phyloP scores from a whole-genome alignment of 805 yeast species.

The Clavispora phyllophila region DNA sequence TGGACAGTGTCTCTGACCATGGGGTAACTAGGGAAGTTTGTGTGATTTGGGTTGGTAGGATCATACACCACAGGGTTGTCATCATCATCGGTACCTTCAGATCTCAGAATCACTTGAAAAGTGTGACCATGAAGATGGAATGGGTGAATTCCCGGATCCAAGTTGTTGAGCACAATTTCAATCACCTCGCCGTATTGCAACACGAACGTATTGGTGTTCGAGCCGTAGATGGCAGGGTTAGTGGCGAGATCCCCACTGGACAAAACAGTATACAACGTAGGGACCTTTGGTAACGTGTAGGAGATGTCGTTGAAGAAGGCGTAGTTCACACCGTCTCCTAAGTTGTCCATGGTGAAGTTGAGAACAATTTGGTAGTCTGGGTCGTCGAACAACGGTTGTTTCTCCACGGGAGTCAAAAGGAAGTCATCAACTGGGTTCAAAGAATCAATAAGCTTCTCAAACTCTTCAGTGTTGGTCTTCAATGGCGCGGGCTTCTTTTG shows the following conservation, averaged over 20 bases:
- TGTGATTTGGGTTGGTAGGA: slow-evolving; percentile 33
- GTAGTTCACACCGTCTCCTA: slow-evolving; percentile 71
- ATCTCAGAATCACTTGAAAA: slow-evolving; percentile 58
- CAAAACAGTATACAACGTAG: slow-evolving; percentile 60
- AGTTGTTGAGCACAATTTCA: slow-evolving; percentile 73
- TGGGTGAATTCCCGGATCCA: slow-evolving; percentile 76
- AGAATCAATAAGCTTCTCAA: slow-evolving; percentile 29
- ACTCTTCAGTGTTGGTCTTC: slow-evolving; percentile 26
- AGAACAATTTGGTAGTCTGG: slow-evolving; percentile 59
- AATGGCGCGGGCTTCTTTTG: slow-evolving; percentile 22
- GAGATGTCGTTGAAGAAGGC: slow-evolving; percentile 71
- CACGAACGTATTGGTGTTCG: slow-evolving; percentile 60
- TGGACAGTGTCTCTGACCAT: slow-evolving; percentile 65
- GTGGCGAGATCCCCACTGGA: slow-evolving; percentile 54
- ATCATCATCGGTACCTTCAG: slow-evolving; percentile 47
- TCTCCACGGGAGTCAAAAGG: slow-evolving; percentile 59
- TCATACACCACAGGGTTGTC: slow-evolving; percentile 50
- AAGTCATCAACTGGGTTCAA: slow-evolving; percentile 61
- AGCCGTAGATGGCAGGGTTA: slow-evolving; percentile 64
- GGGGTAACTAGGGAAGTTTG: slow-evolving; percentile 53
- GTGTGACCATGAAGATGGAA: slow-evolving; percentile 75
- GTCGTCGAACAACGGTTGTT: slow-evolving; percentile 46
- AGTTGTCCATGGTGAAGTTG: slow-evolving; percentile 58
- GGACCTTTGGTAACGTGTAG: slow-evolving; percentile 63
- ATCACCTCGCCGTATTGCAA: slow-evolving; percentile 58